Evolutionary conservation across 163 green algal species (phyloP).

Genomic region (Smithsoniella earleae): DNA sequence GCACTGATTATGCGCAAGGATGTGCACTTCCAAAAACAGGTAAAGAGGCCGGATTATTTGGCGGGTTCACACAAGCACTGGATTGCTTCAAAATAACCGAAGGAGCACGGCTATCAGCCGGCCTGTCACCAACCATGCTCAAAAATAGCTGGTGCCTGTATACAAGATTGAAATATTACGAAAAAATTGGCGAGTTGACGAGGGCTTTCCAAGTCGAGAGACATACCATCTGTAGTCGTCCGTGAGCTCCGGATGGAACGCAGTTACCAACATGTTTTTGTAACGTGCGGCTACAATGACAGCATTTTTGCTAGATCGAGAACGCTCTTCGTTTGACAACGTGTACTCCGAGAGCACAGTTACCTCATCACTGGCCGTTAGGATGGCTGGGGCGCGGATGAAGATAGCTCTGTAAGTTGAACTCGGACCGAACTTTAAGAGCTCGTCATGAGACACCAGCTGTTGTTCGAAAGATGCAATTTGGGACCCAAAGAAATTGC

Average conservation of each 20-base stretch:
- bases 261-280: constrained; percentile 77
- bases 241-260: constrained; percentile 98
- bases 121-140: neutral
- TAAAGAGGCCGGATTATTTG: constrained; percentile 10
- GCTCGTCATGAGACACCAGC: constrained; percentile 49
- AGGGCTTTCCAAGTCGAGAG: neutral
- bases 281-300: constrained; percentile 82
- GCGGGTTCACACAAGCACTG: neutral
- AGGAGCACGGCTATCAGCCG: neutral
- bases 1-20: constrained; percentile 25
- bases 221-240: constrained; percentile 70
- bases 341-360: constrained; percentile 71
- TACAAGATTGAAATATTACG: neutral
- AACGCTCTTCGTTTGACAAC: constrained; percentile 44
- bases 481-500: constrained; percentile 98
- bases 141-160: constrained; percentile 15
- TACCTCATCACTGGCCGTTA: constrained; percentile 40
- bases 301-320: constrained; percentile 36
- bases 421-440: constrained; percentile 40
- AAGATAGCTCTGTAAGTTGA: constrained; percentile 86
- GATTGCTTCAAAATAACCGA: neutral
- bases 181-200: neutral
- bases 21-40: constrained; percentile 12
- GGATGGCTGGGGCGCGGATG: constrained; percentile 88
- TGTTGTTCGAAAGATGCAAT: constrained; percentile 83